These are phyloP conservation scores for Penicillium paradoxum DNA, from an alignment of 495 filamentous ascomycete genomes.

Conservation along the genomic window DNA sequence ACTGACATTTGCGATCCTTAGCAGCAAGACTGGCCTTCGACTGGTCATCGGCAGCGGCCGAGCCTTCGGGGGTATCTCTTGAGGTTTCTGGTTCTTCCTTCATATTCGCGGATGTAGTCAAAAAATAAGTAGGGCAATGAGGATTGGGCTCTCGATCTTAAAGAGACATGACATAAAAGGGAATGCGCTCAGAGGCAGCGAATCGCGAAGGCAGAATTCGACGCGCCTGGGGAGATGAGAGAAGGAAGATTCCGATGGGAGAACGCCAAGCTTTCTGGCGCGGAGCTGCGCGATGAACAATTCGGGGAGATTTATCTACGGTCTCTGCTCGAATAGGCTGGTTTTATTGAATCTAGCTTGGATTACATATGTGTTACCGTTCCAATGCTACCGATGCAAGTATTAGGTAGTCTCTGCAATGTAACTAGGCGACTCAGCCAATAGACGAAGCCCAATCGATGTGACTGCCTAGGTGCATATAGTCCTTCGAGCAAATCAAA, in stretches of 20 bases:
- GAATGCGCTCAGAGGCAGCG: not conserved
- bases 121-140: not conserved
- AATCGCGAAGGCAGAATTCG: not conserved
- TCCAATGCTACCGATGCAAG: not conserved
- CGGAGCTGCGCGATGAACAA: slow-evolving; percentile 1
- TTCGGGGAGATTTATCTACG: no score
- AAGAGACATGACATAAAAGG: not conserved
- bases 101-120: slow-evolving; percentile 11
- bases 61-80: slow-evolving; percentile 46
- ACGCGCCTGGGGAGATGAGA: not conserved
- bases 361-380: not conserved
- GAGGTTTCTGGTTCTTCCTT: slow-evolving; percentile 23
- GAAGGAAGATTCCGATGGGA: not conserved
- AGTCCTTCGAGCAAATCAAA: not conserved
- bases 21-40: slow-evolving; percentile 38
- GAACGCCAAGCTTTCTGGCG: slow-evolving; percentile 9
- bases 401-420: not conserved
- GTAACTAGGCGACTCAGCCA: not conserved
- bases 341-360: not conserved
- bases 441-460: not conserved
- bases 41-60: slow-evolving; percentile 38
- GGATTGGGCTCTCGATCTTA: not conserved
- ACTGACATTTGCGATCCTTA: slow-evolving; percentile 83
- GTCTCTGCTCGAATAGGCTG: no score
- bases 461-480: not conserved